These are phyloP conservation scores for Alnus rubra DNA, from an alignment of 306 rosid species.

Conservation along the genomic window DNA sequence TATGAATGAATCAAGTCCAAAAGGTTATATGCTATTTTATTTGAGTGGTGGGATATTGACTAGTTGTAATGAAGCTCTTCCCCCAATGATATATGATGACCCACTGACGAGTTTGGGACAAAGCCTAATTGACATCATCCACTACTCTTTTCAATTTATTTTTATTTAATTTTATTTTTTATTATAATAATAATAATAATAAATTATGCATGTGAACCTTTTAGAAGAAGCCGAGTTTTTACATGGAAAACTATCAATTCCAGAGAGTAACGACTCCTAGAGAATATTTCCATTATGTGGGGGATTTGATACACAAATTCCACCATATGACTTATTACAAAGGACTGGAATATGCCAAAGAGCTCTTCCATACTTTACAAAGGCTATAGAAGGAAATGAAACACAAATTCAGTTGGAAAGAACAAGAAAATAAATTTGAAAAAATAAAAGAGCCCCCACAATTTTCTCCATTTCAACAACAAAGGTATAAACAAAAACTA, in stretches of 20 bases:
- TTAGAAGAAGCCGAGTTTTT: too few relatives aligned
- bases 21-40: too few relatives aligned
- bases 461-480: slow-evolving; percentile 26
- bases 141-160: too few relatives aligned
- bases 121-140: too few relatives aligned
- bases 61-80: too few relatives aligned
- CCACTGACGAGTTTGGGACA: too few relatives aligned
- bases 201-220: too few relatives aligned
- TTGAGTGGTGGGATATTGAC: too few relatives aligned
- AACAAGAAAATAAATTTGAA: neutral
- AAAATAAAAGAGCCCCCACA: neutral
- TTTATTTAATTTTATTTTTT: too few relatives aligned
- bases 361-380: slow-evolving; percentile 9
- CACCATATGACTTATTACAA: slow-evolving; percentile 5
- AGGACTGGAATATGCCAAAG: neutral
- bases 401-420: slow-evolving; percentile 8
- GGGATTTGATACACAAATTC: neutral
- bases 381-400: slow-evolving; percentile 4
- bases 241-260: neutral
- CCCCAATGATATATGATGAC: too few relatives aligned
- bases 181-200: too few relatives aligned
- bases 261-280: neutral
- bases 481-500: slow-evolving; percentile 22
- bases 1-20: too few relatives aligned
- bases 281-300: neutral